A percentile compares a stretch with the other conserved stretches of the same genome.
Evolutionary conservation across 1,284 basidiomycete genomes (phyloP).

Genomic region (Malassezia yamatoensis): DNA sequence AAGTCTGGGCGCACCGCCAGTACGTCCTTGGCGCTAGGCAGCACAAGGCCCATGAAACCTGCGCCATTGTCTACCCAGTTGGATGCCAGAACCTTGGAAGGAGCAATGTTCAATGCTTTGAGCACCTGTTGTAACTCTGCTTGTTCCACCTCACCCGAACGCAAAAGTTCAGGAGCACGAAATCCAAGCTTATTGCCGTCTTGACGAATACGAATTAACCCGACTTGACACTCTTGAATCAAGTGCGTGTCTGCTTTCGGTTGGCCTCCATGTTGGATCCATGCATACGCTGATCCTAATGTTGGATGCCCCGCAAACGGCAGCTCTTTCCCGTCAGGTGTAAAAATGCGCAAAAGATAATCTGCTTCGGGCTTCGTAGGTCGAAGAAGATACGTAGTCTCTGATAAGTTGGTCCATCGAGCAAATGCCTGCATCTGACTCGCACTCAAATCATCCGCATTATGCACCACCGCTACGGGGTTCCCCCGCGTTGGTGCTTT

Average conservation of each 20-base stretch:
- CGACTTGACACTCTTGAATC: constrained; percentile 33
- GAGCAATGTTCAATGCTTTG: constrained; percentile 17
- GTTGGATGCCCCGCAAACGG: constrained; percentile 42
- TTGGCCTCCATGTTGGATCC: constrained; percentile 10
- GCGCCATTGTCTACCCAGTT: constrained; percentile 37
- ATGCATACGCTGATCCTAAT: constrained; percentile 30
- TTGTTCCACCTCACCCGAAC: constrained; percentile 19
- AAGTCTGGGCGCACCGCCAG: constrained; percentile 20
- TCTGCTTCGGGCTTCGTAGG: constrained; percentile 20
- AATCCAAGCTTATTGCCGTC: constrained; percentile 18
- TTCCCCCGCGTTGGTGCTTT: constrained; percentile 26
- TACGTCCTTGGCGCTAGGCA: constrained; percentile 22
- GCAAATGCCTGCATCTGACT: constrained; percentile 31
- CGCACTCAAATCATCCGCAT: constrained; percentile 11
- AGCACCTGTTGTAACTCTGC: constrained; percentile 15
- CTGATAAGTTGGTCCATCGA: constrained; percentile 36
- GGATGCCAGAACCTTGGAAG: constrained; percentile 18
- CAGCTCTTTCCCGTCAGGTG: constrained; percentile 23
- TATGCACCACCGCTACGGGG: constrained; percentile 32
- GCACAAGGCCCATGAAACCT: constrained; percentile 27
- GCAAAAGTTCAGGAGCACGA: constrained; percentile 22
- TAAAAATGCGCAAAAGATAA: constrained; percentile 35
- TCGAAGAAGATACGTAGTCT: constrained; percentile 34
- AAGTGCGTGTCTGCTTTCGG: constrained; percentile 5
- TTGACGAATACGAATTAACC: constrained; percentile 17